phyloP scores from a whole-genome alignment of 768 basidiomycete genomes.

The Termitomyces titanicus region DNA sequence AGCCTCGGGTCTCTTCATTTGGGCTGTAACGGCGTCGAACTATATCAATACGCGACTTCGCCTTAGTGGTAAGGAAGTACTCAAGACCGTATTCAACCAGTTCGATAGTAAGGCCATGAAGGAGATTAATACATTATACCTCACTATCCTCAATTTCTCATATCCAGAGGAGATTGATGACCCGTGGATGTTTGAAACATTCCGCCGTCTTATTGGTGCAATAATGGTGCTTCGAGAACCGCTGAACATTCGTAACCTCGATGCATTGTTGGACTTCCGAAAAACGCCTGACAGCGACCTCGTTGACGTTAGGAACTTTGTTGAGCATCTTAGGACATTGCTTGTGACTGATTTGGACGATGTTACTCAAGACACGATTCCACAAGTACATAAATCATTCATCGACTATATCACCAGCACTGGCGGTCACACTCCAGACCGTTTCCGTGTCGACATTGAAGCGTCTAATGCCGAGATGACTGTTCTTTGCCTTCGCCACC shows the following conservation, averaged over 20 bases:
- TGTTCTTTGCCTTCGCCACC: neutral
- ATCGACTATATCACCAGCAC: neutral
- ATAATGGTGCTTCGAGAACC: neutral
- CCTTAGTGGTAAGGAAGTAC: neutral
- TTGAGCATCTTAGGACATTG: neutral
- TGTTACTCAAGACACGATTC: neutral
- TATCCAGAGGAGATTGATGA: neutral
- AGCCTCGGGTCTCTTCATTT: slow-evolving; percentile 14
- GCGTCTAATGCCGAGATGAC: neutral
- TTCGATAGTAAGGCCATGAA: neutral
- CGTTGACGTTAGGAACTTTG: neutral
- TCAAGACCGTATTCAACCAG: neutral
- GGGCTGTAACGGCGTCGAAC: slow-evolving; percentile 11
- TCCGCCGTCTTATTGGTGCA: neutral
- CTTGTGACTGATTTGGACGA: neutral
- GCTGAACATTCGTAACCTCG: neutral
- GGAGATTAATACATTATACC: neutral
- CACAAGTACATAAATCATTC: neutral
- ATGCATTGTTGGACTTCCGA: neutral
- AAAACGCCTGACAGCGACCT: neutral
- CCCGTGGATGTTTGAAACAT: neutral
- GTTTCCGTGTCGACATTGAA: neutral
- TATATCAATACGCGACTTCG: slow-evolving; percentile 1
- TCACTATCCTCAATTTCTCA: neutral
- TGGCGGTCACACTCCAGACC: neutral